Conservation (phyloP, 306 rosid genomes). For the Cotoneaster glaucophyllus region DNA sequence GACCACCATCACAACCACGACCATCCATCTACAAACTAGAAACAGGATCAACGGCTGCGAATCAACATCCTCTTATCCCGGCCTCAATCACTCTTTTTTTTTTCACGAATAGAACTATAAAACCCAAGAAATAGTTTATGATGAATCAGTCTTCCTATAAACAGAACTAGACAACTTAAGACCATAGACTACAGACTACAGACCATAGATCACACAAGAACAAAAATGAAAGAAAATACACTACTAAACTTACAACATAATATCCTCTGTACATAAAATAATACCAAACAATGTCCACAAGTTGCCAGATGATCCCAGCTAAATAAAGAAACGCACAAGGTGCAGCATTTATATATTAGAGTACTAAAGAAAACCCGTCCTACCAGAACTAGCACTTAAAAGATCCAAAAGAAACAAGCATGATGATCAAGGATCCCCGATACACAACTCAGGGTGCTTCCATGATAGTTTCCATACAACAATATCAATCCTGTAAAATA, state of each 20-base stretch:
- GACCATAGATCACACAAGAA: neutral
- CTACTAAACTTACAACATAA: slow-evolving; percentile 9
- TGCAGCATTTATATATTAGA: slow-evolving; percentile 34
- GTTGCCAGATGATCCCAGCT: slow-evolving; percentile 16
- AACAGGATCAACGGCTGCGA: slow-evolving; percentile 65
- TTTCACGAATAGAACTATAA: slow-evolving; percentile 73
- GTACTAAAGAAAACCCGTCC: slow-evolving; percentile 41
- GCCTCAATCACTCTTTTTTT: slow-evolving; percentile 46
- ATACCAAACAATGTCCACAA: slow-evolving; percentile 26
- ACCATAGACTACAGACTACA: slow-evolving; percentile 23
- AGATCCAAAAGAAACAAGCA: slow-evolving; percentile 39
- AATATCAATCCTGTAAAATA: slow-evolving; percentile 38
- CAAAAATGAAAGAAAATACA: neutral
- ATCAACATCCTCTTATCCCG: slow-evolving; percentile 54
- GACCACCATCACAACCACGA: slow-evolving; percentile 64
- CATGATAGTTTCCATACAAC: slow-evolving; percentile 5
- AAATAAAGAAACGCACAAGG: slow-evolving; percentile 15
- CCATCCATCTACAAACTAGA: slow-evolving; percentile 59
- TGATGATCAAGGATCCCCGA: slow-evolving; percentile 29
- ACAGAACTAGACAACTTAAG: slow-evolving; percentile 5
- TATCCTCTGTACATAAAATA: slow-evolving; percentile 5
- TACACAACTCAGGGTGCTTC: slow-evolving; percentile 18
- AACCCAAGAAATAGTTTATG: slow-evolving; percentile 61
- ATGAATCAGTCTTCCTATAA: slow-evolving; percentile 32
- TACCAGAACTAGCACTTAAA: slow-evolving; percentile 53